Evolutionary conservation across 2,329 filamentous ascomycete genomes (phyloP), one percentile per base, ranked within the genome.

Genomic region (Arthrobotrys musiformis): DNA sequence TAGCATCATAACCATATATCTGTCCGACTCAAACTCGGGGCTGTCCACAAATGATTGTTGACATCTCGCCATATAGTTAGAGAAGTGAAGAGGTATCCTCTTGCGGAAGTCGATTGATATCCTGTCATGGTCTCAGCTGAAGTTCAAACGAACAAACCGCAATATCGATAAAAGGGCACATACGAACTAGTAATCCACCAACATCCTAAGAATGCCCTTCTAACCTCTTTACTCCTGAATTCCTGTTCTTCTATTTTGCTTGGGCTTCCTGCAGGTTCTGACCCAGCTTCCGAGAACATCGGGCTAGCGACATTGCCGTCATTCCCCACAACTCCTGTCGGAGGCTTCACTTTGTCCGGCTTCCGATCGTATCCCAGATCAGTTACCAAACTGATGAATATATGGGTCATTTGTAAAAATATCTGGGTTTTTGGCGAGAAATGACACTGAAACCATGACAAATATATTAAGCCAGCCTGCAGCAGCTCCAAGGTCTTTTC

Each of bases 401-500:
- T 79, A 56, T 83, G 81, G 9, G 79, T 79, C 19, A 83, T 78
- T 48, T 83, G 82, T 56, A 82, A 82, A 19, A 82, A 78, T 64
- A 83, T 82, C 50, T 83, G 79, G 0, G 74, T 81, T 8, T 79
- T 79, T 4, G 79, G 75, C 13, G 81, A 79, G 33, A 82, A 83
- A 50, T 81, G 81, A 33, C 81, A 81, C 60, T 83, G 82, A 72
- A 82, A 89, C 88, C 88, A 90, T 17, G 85, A 84, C 60, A 87
- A 85, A 77, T 90, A 90, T 4, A 89, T 85, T 26, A 89, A 82
- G 19, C 90, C 81, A 2, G 88, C 88, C 78, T 89, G 86, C 0
- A 90, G 81, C 15, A 90, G 79, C 79, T 90, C 88, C 22, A 90
- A 73, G 11, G 84, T 88, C 69, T 87, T 85, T 82, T 90, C 88